Evolutionary conservation across 176 grass and related monocot genomes (phyloP).

Genomic region (Carex kokanica): DNA sequence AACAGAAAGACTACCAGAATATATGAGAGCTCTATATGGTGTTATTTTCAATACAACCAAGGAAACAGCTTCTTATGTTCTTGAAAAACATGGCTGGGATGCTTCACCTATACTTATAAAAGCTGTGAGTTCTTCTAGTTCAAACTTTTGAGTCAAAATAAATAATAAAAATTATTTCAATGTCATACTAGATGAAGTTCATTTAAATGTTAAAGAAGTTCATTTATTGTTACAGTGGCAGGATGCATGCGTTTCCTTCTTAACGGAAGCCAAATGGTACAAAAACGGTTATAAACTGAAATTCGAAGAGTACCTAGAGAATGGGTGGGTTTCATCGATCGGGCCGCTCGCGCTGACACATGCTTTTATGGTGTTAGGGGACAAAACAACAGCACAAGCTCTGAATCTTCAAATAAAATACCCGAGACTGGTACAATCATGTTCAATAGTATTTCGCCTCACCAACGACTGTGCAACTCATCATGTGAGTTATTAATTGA

Average conservation of each 20-base stretch:
- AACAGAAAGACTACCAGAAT: constrained; percentile 29
- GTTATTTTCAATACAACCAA: constrained; percentile 27
- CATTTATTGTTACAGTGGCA: constrained; percentile 38
- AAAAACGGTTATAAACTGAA: constrained; percentile 3
- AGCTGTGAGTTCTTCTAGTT: constrained; percentile 22
- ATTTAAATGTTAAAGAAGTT: not conserved
- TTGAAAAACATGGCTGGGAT: constrained; percentile 26
- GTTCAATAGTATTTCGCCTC: constrained; percentile 39
- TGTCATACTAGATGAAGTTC: not conserved
- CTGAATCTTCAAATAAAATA: not conserved
- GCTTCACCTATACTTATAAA: constrained; percentile 34
- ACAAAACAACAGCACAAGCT: not conserved
- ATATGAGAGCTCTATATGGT: constrained; percentile 38
- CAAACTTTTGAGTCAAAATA: not conserved
- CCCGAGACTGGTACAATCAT: constrained; percentile 31
- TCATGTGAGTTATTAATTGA: not conserved
- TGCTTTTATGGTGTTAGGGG: constrained; percentile 5
- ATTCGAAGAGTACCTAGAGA: constrained; percentile 44
- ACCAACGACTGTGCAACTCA: constrained; percentile 42
- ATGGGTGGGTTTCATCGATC: constrained; percentile 37
- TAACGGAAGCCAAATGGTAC: constrained; percentile 47
- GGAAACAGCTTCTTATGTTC: constrained; percentile 17
- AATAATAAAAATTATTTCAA: not conserved
- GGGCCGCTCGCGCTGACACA: constrained; percentile 37
- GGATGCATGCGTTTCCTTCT: constrained; percentile 37